Percentiles rank a stretch among this genome's conserved stretches.
Conservation (phyloP, 495 filamentous ascomycete genomes). For the Penicillium atrosanguineum region DNA sequence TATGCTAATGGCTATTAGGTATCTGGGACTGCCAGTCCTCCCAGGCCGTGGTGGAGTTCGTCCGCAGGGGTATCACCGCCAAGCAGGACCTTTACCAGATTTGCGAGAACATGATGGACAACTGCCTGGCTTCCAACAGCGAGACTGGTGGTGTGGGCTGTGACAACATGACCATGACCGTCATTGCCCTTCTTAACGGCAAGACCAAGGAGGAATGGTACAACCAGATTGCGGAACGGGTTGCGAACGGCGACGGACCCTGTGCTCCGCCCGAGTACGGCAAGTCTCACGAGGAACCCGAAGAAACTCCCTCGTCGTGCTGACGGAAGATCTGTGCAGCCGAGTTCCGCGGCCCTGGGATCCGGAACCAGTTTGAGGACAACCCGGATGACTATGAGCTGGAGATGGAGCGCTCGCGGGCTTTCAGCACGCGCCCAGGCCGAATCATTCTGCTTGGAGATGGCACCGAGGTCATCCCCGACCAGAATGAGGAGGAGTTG, state of each 20-base stretch:
- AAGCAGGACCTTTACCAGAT: slow-evolving; percentile 91
- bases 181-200: slow-evolving; percentile 85
- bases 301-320: slow-evolving; percentile 42
- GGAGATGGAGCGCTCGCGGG: slow-evolving; percentile 65
- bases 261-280: slow-evolving; percentile 99
- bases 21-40: slow-evolving; percentile 99
- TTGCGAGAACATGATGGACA: slow-evolving; percentile 99
- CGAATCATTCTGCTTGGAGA: slow-evolving; percentile 93
- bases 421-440: slow-evolving; percentile 63
- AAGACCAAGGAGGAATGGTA: slow-evolving; percentile 98
- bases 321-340: slow-evolving; percentile 61
- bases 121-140: slow-evolving; percentile 93
- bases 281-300: slow-evolving; percentile 62
- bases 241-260: slow-evolving; percentile 95
- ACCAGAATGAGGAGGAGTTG: slow-evolving; percentile 85
- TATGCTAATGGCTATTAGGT: slow-evolving; percentile 50
- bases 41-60: slow-evolving; percentile 95
- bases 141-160: slow-evolving; percentile 98
- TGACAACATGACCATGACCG: slow-evolving; percentile 98
- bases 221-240: slow-evolving; percentile 86
- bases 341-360: slow-evolving; percentile 85
- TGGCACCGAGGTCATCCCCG: slow-evolving; percentile 84
- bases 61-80: slow-evolving; percentile 89
- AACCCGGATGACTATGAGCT: slow-evolving; percentile 89
- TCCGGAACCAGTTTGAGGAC: slow-evolving; percentile 87